Base-by-base conservation (phyloP, 2,329 filamentous ascomycete species). In the Colletotrichum orchidophilum region DNA sequence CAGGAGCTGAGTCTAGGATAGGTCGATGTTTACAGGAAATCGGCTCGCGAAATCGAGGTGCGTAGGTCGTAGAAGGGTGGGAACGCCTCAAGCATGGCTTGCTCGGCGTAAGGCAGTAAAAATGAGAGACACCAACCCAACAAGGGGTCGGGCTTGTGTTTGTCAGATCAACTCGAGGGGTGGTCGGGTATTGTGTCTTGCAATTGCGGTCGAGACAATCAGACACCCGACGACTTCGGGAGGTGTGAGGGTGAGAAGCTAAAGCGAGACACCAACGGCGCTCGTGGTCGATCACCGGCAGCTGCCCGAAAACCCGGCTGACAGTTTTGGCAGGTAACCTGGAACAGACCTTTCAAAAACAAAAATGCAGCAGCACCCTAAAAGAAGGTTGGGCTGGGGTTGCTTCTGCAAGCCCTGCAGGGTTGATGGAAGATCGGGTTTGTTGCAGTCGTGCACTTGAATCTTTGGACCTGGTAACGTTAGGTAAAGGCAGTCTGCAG, bases 321-420 rank as follows among this genome's bases (percentile, higher is more conserved):
- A 35, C 29, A 31, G 21, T 18, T 24, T 55, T 26, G 31, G 39
- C 18, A 21, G 27, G 46, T n/a, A n/a, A n/a, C n/a, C n/a, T n/a
- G n/a, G 29, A 52, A 7, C 46, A 35, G 29, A 50, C 9, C 29
- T 18, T 18, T 11, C 18, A 7, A 21, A 46, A 27, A 21, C 18
- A 26, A 50, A 62, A 33, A 35, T 62, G 46, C 26, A 21, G 46
- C 59, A 52, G 13, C 2, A 62, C 15, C 31, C 11, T 24, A 26
- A 24, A 58, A 58, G 11, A 63, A 52, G 13, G 46, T 13, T 54
- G 49, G 58, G 57, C 18, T 59, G 42, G 62, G 52, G 52, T 67
- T 58, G 39, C 57, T 63, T 35, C 35, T 69, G 61, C 53, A 65
- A 42, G 61, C 53, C 46, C 35, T 67, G 67, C 63, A 67, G 63